phyloP scores from a whole-genome alignment of 176 grass and related monocot species.

The Aegilops sharonensis region DNA sequence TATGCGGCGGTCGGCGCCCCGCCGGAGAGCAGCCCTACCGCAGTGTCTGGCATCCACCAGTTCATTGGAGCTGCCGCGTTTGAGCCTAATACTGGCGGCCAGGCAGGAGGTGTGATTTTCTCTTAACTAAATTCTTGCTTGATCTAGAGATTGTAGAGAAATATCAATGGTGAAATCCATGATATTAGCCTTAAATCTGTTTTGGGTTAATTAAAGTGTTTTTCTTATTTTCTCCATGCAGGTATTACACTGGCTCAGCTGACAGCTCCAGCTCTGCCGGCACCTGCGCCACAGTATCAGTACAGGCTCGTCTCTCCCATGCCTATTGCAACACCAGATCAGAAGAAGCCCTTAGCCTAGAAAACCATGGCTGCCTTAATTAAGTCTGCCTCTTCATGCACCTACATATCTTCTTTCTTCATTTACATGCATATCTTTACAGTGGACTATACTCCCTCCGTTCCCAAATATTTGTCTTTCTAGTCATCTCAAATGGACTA shows the following conservation, averaged over 20 bases:
- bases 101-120: conserved; percentile 18
- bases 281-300: conserved; percentile 32
- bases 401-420: background rate
- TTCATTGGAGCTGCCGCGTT: conserved; percentile 3
- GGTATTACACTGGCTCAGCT: conserved; percentile 33
- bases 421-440: conserved; percentile 26
- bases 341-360: conserved; percentile 43
- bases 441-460: too few relatives aligned
- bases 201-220: too few relatives aligned
- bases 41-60: conserved; percentile 16
- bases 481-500: too few relatives aligned
- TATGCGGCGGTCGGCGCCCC: background rate
- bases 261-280: conserved; percentile 16
- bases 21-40: background rate
- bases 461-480: too few relatives aligned
- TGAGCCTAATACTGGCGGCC: background rate
- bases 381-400: background rate
- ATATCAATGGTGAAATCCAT: background rate
- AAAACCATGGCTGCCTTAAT: conserved; percentile 3
- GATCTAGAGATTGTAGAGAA: background rate
- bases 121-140: background rate
- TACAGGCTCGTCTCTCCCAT: conserved; percentile 36
- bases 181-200: too few relatives aligned
- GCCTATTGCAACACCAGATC: conserved; percentile 23
- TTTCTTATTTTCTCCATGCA: background rate